Evolutionary conservation across 768 basidiomycete genomes (phyloP).

Genomic region (Hygrocybe coccinea): DNA sequence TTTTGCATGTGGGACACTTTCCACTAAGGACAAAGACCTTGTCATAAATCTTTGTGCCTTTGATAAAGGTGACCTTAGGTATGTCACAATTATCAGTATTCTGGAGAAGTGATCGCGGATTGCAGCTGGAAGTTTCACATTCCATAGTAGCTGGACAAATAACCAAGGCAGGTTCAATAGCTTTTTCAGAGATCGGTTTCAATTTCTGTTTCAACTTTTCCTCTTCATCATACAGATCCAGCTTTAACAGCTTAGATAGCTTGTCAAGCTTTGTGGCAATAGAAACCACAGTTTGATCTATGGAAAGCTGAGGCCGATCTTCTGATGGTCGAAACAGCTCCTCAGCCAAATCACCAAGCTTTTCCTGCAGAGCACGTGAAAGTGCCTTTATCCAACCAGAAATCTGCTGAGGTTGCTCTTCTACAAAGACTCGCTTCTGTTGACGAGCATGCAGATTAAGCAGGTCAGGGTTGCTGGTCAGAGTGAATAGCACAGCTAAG

Average conservation of each 20-base stretch:
- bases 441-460: slow-evolving; percentile 6
- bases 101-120: no score
- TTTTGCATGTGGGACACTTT: slow-evolving; percentile 12
- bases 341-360: not conserved
- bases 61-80: no score
- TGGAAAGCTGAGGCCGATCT: not conserved
- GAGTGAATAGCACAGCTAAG: not conserved
- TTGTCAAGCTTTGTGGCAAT: no score
- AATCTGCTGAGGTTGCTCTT: not conserved
- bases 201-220: no score
- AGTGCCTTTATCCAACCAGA: not conserved
- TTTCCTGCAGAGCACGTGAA: not conserved
- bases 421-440: not conserved
- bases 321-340: not conserved
- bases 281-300: not conserved
- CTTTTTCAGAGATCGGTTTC: no score
- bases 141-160: no score
- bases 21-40: slow-evolving; percentile 14
- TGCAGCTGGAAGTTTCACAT: no score
- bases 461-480: slow-evolving; percentile 1
- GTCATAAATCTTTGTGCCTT: no score
- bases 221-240: no score
- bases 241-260: no score
- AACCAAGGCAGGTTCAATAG: no score
- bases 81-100: no score